Percentiles rank a stretch among this genome's conserved stretches.
Evolutionary conservation across 176 grass and related monocot species (phyloP).

Genomic region (Tillandsia leiboldiana): DNA sequence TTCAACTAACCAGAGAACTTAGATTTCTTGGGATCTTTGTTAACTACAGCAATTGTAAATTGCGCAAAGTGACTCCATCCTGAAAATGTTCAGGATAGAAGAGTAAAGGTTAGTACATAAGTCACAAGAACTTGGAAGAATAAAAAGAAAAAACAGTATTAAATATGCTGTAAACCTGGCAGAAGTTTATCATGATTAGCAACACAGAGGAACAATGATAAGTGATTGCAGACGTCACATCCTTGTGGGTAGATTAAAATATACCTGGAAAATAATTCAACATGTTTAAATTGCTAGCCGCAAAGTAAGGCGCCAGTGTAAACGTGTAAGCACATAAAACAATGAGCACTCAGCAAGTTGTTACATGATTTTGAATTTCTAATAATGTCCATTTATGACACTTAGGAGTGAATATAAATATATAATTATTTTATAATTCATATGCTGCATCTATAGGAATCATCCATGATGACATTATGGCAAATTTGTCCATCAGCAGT

Average conservation of each 20-base stretch:
- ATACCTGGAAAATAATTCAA: constrained; percentile 62
- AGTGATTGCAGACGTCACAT: constrained; percentile 92
- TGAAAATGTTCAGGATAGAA: constrained; percentile 35
- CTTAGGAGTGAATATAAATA: no score
- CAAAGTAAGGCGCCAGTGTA: not conserved
- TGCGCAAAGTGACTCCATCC: constrained; percentile 98
- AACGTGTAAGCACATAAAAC: constrained; percentile 9
- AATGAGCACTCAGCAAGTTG: not conserved
- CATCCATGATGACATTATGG: no score
- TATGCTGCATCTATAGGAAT: no score
- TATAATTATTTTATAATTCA: no score
- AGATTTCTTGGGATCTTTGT: constrained; percentile 99
- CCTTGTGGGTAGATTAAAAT: constrained; percentile 99
- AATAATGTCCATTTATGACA: no score
- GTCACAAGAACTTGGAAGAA: constrained; percentile 10
- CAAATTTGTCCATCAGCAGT: no score
- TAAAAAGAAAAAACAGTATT: constrained; percentile 12
- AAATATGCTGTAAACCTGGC: constrained; percentile 53
- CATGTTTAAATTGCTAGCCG: not conserved
- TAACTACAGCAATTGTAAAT: constrained; percentile 99
- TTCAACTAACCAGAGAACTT: constrained; percentile 89
- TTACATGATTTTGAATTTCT: no score
- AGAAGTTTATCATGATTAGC: constrained; percentile 94
- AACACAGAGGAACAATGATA: constrained; percentile 99
- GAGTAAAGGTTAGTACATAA: constrained; percentile 8